These are phyloP conservation scores for Coffea humblotiana DNA, from an alignment of 305 asterid genomes.

Conservation along the genomic window DNA sequence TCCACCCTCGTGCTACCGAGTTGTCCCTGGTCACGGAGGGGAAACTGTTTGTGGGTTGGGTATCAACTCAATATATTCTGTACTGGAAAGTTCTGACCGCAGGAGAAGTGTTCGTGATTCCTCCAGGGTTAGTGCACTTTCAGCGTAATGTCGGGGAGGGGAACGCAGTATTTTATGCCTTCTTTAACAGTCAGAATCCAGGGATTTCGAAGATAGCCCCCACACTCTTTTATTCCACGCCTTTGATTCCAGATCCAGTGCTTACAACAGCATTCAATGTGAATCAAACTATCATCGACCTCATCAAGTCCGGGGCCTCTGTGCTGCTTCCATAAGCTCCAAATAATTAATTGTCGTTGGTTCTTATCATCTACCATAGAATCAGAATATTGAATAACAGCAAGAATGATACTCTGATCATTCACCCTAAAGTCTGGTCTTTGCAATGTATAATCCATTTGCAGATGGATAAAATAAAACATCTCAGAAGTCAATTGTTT, in stretches of 20 bases:
- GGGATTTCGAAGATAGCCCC: background rate
- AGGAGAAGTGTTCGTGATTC: conserved; percentile 6
- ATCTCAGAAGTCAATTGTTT: no score
- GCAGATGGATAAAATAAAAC: no score
- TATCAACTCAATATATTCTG: background rate
- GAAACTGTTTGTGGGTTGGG: background rate
- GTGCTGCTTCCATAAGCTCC: background rate
- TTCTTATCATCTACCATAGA: background rate
- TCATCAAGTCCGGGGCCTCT: conserved; percentile 10
- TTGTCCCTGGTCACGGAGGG: background rate
- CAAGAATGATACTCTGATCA: background rate
- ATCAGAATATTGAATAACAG: no score
- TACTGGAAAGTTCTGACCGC: background rate
- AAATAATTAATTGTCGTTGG: background rate
- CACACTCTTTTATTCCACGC: conserved; percentile 1
- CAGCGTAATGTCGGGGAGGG: conserved; percentile 9
- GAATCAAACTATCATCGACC: background rate
- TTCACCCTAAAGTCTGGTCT: background rate
- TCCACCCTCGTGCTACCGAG: conserved; percentile 8
- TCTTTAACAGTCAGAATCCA: conserved; percentile 8
- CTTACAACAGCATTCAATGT: background rate
- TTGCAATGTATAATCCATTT: no score
- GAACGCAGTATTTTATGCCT: background rate
- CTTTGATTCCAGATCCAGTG: background rate
- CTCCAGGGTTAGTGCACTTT: conserved; percentile 5